Evolutionary conservation across 495 filamentous ascomycete genomes (phyloP).

Genomic region (Talaromyces ruber): DNA sequence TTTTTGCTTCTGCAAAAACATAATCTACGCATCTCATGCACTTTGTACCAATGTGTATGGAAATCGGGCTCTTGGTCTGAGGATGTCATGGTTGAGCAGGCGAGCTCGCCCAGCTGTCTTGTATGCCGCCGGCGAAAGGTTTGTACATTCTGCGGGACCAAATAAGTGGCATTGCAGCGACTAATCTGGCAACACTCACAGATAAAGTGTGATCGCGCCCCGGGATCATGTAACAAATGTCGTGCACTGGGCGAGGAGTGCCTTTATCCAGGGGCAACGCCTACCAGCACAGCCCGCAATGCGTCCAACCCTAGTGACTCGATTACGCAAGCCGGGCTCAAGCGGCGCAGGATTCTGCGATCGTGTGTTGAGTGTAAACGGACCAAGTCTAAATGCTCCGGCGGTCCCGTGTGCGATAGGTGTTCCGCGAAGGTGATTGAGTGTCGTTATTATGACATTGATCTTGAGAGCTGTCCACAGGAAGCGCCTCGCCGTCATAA

Average conservation of each 20-base stretch:
- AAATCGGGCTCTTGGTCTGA: neutral
- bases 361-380: slow-evolving; percentile 1
- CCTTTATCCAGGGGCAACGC: neutral
- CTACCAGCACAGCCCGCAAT: neutral
- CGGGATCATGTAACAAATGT: neutral
- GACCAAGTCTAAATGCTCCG: slow-evolving; percentile 1
- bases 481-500: neutral
- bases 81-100: neutral
- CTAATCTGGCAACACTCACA: neutral
- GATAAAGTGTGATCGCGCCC: slow-evolving; percentile 2
- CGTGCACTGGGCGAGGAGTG: slow-evolving; percentile 1
- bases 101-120: neutral
- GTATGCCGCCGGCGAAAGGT: slow-evolving; percentile 2
- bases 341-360: neutral
- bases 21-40: neutral
- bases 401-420: neutral
- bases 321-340: slow-evolving; percentile 1
- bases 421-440: neutral
- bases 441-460: neutral
- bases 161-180: neutral
- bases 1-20: too few relatives aligned
- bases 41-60: too few relatives aligned
- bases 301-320: neutral
- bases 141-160: neutral
- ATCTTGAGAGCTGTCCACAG: neutral